phyloP scores from a whole-genome alignment of 2,329 filamentous ascomycete species.

The Amphichorda felina region DNA sequence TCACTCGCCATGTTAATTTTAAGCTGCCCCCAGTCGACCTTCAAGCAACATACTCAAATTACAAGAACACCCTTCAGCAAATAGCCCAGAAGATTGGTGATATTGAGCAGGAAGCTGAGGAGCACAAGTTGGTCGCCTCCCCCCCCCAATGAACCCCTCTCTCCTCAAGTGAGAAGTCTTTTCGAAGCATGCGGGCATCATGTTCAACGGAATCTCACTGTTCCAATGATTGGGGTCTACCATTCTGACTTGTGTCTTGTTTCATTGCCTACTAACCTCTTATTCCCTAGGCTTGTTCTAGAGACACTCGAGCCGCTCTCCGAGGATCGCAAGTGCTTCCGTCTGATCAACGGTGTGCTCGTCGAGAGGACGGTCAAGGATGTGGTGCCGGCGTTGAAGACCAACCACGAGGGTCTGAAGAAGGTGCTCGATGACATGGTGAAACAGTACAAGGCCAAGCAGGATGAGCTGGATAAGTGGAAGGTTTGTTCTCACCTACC shows the following conservation, averaged over 20 bases:
- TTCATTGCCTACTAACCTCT: too few species aligned
- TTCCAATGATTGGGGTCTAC: too few species aligned
- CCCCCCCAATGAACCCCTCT: not conserved
- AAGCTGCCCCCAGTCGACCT: conserved; percentile 38
- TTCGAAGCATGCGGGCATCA: too few species aligned
- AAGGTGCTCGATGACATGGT: conserved; percentile 90
- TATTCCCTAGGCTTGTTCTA: conserved; percentile 63
- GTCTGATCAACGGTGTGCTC: conserved; percentile 94
- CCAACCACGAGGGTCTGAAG: conserved; percentile 85
- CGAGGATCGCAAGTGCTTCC: conserved; percentile 88
- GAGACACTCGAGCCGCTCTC: conserved; percentile 80
- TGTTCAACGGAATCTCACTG: too few species aligned
- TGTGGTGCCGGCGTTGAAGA: conserved; percentile 80
- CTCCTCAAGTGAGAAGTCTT: too few species aligned
- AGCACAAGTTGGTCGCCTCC: conserved; percentile 71
- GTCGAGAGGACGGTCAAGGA: conserved; percentile 91
- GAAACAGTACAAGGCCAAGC: conserved; percentile 92
- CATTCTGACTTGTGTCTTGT: too few species aligned
- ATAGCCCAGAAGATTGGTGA: conserved; percentile 95
- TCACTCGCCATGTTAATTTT: conserved; percentile 3
- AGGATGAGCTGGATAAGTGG: conserved; percentile 94
- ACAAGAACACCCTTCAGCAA: conserved; percentile 71
- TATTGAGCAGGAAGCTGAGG: conserved; percentile 92
- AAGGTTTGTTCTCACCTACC: conserved; percentile 49
- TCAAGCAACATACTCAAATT: conserved; percentile 68